A percentile compares a stretch with the other conserved stretches of the same genome.
phyloP scores from a whole-genome alignment of 805 yeast genomes.

The Metschnikowia picachoensis region DNA sequence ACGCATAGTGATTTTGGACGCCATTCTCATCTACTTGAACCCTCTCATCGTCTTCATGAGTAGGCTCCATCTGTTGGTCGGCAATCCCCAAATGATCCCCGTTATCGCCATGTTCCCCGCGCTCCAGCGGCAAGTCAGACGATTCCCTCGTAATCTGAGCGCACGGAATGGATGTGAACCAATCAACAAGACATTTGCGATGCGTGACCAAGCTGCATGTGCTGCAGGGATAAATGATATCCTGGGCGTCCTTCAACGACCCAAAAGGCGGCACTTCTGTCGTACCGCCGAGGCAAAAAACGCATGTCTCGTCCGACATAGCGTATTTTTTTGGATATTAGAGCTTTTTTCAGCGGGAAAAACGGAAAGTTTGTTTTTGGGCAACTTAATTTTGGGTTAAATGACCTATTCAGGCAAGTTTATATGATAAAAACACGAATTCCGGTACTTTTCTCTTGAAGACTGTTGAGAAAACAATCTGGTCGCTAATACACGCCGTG shows the following conservation, averaged over 20 bases:
- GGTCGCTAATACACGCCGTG: too few species aligned
- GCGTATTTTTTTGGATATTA: not conserved
- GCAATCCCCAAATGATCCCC: not conserved
- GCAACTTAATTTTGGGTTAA: too few species aligned
- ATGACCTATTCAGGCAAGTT: too few species aligned
- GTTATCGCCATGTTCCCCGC: not conserved
- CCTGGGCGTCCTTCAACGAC: slow-evolving; percentile 30
- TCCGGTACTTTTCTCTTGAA: too few species aligned
- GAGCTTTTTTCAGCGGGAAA: too few species aligned
- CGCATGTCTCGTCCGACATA: slow-evolving; percentile 23
- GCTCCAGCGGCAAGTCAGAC: not conserved
- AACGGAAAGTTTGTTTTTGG: too few species aligned
- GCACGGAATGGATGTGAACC: slow-evolving; percentile 36
- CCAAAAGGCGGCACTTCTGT: slow-evolving; percentile 41
- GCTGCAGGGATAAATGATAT: slow-evolving; percentile 34
- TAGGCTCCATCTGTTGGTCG: not conserved
- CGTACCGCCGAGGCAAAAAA: slow-evolving; percentile 39
- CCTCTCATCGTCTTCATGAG: not conserved
- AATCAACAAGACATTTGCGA: slow-evolving; percentile 37
- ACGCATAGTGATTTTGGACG: slow-evolving; percentile 1
- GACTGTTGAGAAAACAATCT: too few species aligned
- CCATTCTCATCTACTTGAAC: not conserved
- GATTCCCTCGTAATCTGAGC: slow-evolving; percentile 11
- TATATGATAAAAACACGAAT: too few species aligned
- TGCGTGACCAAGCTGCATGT: slow-evolving; percentile 37